Evolutionary conservation across 164 flowering plant genomes (phyloP), one percentile per base, ranked within the genome.

Genomic region (Brasenia schreberi): DNA sequence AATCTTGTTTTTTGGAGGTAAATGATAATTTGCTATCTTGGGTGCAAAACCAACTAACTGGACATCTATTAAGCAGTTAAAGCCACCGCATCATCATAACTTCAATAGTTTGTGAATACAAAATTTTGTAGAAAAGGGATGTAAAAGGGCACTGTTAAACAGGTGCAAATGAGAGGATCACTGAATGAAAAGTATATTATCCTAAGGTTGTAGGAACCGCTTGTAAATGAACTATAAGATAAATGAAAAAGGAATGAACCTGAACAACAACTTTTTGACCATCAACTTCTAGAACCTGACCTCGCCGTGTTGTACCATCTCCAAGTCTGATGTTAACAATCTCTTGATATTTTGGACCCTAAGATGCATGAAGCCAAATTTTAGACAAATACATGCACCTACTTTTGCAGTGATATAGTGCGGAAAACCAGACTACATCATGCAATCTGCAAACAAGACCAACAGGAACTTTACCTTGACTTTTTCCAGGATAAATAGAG

Each of bases 211-310:
- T 23, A 23, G 27, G 27, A 23, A 23, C 27, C 27, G 2, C 27
- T 23, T 23, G 27, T 23, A 23, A 23, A 23, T 23, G 12, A 45
- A 6, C 7, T 12, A 45, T 45, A 45, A 45, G 53, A 45, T 45
- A 17, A 60, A 19, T 7, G 7, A 5, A 60, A 61, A 5, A 5
- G 27, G 27, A 23, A 59, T 0, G 43, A 63, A 89, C 97, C 97
- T 95, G 99, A 66, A 95, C 97, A 71, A 95, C 94, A 68, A 97
- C 99, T 80, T 88, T 95, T 77, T 95, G 97, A 12, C 96, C 99
- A 83, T 95, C 99, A 64, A 92, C 99, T 80, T 95, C 99, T 44
- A 95, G 71, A 65, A 95, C 97, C 79, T 95, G 96, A 65, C 99
- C 99, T 77, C 99, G 90, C 56, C 97, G 78, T 17, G 79, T 89